Evolutionary conservation across 2,329 filamentous ascomycete genomes (phyloP).

Genomic region (Diaporthe aspalathi): DNA sequence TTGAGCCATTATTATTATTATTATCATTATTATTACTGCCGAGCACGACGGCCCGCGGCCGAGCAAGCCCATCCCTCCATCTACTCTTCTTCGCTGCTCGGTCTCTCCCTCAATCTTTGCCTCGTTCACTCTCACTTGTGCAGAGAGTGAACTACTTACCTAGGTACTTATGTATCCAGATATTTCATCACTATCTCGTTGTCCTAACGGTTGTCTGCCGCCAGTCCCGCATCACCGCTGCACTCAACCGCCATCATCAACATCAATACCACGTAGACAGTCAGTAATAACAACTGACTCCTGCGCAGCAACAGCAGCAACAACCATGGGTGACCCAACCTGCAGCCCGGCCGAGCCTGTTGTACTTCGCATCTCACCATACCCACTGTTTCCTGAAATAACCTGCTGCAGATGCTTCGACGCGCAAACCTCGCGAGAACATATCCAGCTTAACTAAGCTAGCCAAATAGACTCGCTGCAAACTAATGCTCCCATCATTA

Average conservation of each 20-base stretch:
- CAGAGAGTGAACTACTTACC: no score
- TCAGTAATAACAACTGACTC: background rate
- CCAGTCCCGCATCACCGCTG: background rate
- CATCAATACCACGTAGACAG: no score
- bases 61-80: conserved; percentile 8
- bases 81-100: background rate
- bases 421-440: conserved; percentile 13
- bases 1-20: background rate
- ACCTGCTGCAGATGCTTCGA: conserved; percentile 10
- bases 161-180: background rate
- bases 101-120: background rate
- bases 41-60: conserved; percentile 2
- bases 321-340: conserved; percentile 21
- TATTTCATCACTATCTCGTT: background rate
- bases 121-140: background rate
- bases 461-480: background rate
- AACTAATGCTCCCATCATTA: background rate
- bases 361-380: background rate
- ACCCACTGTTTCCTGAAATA: conserved; percentile 25
- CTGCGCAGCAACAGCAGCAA: conserved; percentile 3
- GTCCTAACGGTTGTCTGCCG: background rate
- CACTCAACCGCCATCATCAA: no score
- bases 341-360: conserved; percentile 1
- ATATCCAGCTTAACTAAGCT: background rate
- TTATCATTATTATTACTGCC: background rate